Base-by-base conservation (phyloP, 768 basidiomycete genomes). In the Serendipita vermifera region DNA sequence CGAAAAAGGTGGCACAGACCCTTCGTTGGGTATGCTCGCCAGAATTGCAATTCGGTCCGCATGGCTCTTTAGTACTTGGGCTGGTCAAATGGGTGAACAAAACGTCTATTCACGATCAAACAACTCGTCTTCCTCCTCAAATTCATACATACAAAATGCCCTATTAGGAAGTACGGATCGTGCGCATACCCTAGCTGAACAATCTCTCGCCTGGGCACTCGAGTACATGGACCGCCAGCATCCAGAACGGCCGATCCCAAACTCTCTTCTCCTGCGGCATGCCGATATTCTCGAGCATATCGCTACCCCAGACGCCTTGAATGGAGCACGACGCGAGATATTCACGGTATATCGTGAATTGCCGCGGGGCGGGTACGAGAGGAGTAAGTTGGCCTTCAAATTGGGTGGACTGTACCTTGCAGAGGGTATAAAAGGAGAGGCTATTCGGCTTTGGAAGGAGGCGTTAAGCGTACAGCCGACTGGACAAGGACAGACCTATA, bases 1-100 rank as follows among this genome's bases (percentile, higher is more conserved):
- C 29, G 35, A 36, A 36, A 51, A 29, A 31, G 46, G 46, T 7
- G 46, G 46, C 9, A 51, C 46, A 15, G 46, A 51, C n/a, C 46
- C 46, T n/a, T 9, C 46, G 5, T 31, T 51, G 7, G 46, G 46
- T 26, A 11, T 51, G 9, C 46, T 31, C 11, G 20, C 27, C n/a
- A 20, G 46, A 15, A 22, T 51, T 22, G 46, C 46, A 51, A 26
- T 51, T 20, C 46, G 46, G 22, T 51, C 46, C 31, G 46, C 46
- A 7, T 51, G 46, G 46, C 31, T 51, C 31, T 51, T 51, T 31
- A 20, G 32, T 9, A 20, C 24, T n/a, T 51, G 46, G 46, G 29
- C 22, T n/a, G 46, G 27, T n/a, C 15, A 51, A 20, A 51, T n/a
- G n/a, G n/a, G n/a, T n/a, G n/a, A n/a, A n/a, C n/a, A n/a, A n/a